Conservation (phyloP, 2,329 filamentous ascomycete genomes). For the Sphaerostilbella broomeana region DNA sequence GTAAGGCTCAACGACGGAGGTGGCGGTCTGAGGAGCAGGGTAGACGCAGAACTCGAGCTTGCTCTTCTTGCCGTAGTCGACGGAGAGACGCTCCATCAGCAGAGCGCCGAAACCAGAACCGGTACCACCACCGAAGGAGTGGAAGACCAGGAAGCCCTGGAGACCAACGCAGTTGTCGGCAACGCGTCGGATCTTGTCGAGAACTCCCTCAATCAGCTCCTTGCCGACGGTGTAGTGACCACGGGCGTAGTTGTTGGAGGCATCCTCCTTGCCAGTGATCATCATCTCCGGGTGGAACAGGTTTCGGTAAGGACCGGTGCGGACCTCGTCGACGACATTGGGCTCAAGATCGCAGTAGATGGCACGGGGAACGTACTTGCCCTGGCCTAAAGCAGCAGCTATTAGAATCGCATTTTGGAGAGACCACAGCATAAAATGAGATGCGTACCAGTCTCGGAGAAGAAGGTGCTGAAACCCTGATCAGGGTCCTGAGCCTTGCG, state of each 20-base stretch:
- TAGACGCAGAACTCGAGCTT: slow-evolving; percentile 99
- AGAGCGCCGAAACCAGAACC: slow-evolving; percentile 98
- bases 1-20: slow-evolving; percentile 98
- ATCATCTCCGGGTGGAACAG: slow-evolving; percentile 99
- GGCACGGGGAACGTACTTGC: slow-evolving; percentile 97
- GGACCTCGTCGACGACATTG: slow-evolving; percentile 98
- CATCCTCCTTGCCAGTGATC: slow-evolving; percentile 99
- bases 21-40: slow-evolving; percentile 93
- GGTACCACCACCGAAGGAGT: slow-evolving; percentile 98
- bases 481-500: slow-evolving; percentile 89
- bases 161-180: slow-evolving; percentile 97
- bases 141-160: slow-evolving; percentile 98
- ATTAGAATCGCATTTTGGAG: background rate
- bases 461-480: slow-evolving; percentile 99
- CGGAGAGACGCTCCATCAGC: slow-evolving; percentile 96
- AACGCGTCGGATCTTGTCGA: slow-evolving; percentile 96
- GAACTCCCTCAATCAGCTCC: slow-evolving; percentile 95
- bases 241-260: slow-evolving; percentile 99
- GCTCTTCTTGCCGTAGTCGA: slow-evolving; percentile 99
- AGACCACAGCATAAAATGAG: background rate
- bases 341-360: slow-evolving; percentile 99
- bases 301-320: slow-evolving; percentile 90
- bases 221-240: slow-evolving; percentile 99
- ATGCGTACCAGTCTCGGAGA: slow-evolving; percentile 90
- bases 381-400: slow-evolving; percentile 60